Conservation (phyloP, 257 asterid species). For the Henckelia pumila region DNA sequence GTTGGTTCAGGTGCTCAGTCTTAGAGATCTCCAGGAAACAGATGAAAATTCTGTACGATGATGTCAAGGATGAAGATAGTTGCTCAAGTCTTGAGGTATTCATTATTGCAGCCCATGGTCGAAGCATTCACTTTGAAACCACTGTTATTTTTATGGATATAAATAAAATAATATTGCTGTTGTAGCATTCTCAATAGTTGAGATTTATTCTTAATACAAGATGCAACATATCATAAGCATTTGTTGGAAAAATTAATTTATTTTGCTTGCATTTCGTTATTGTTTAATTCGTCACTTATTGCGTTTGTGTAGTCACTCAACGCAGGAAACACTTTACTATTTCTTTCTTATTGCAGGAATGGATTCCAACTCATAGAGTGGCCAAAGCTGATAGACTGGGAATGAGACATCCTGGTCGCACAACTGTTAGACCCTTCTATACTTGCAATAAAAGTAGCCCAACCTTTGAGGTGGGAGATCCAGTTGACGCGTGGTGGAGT, state of each 20-base stretch:
- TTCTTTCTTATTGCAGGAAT: conserved; percentile 52
- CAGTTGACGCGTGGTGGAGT: conserved; percentile 95
- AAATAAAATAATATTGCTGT: not conserved
- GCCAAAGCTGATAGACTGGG: conserved; percentile 83
- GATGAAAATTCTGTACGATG: conserved; percentile 68
- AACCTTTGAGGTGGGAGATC: conserved; percentile 62
- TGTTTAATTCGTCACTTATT: not conserved
- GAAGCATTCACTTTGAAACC: not conserved
- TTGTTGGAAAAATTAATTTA: not conserved
- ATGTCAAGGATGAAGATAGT: conserved; percentile 68
- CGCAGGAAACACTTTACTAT: not conserved
- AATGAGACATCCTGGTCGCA: conserved; percentile 67
- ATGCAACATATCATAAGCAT: not conserved
- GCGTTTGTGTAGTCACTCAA: not conserved
- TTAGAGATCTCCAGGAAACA: conserved; percentile 61
- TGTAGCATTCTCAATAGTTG: not conserved
- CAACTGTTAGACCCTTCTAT: conserved; percentile 65
- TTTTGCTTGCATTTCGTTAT: not conserved
- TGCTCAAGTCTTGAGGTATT: conserved; percentile 75
- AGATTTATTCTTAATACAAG: not conserved
- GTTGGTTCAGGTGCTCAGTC: conserved; percentile 90
- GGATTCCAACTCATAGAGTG: conserved; percentile 69
- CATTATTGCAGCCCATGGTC: not conserved
- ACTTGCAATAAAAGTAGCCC: conserved; percentile 32
- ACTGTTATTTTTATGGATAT: too few species aligned